phyloP scores from a whole-genome alignment of 306 rosid species.

The Acacia crassicarpa region DNA sequence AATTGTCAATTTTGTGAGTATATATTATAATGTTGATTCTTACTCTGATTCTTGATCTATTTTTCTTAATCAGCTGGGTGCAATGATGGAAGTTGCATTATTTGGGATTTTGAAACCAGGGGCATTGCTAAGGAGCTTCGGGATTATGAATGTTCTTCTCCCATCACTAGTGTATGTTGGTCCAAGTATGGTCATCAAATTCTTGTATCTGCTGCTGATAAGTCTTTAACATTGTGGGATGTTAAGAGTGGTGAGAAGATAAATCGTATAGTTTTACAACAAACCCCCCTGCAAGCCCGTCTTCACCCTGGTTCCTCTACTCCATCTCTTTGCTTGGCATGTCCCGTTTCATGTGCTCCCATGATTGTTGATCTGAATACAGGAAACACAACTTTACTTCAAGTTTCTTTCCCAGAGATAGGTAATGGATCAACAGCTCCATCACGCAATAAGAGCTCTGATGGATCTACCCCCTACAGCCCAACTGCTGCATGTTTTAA shows the following conservation, averaged over 20 bases:
- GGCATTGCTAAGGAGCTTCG: constrained; percentile 87
- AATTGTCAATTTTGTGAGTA: constrained; percentile 19
- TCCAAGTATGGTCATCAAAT: constrained; percentile 66
- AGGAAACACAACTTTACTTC: constrained; percentile 67
- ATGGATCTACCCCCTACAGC: constrained; percentile 69
- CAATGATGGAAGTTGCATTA: constrained; percentile 88
- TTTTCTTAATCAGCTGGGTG: constrained; percentile 65
- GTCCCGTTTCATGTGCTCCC: constrained; percentile 96
- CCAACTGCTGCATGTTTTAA: constrained; percentile 97
- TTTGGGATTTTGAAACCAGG: constrained; percentile 97
- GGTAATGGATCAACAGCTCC: constrained; percentile 51
- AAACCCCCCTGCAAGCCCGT: constrained; percentile 15
- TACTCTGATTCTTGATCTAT: neutral
- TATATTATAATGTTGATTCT: constrained; percentile 3
- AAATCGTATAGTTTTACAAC: constrained; percentile 6
- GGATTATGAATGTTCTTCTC: constrained; percentile 73
- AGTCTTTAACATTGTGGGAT: constrained; percentile 14
- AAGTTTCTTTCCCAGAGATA: constrained; percentile 65
- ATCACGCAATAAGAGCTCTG: constrained; percentile 70
- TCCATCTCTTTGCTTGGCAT: constrained; percentile 84
- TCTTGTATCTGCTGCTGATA: constrained; percentile 24
- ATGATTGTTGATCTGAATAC: constrained; percentile 83
- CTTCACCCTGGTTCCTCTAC: constrained; percentile 88
- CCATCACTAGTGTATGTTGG: constrained; percentile 73
- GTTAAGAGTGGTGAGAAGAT: constrained; percentile 3